A percentile compares a stretch with the other conserved stretches of the same genome.
Evolutionary conservation across 257 asterid species (phyloP).

Genomic region (Pogostemon cablin): DNA sequence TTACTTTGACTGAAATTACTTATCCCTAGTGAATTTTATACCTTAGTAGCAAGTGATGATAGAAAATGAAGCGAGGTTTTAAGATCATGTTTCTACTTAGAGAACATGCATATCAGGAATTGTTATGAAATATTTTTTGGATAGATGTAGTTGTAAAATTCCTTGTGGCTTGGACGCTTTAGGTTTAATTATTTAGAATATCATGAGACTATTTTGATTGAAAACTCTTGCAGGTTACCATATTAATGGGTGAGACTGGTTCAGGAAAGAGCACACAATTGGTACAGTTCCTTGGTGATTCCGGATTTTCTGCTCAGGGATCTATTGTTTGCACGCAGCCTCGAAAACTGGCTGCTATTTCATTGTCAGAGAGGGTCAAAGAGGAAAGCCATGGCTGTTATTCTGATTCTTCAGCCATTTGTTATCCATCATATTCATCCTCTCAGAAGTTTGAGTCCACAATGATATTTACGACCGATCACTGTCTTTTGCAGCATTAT

Average conservation of each 20-base stretch:
- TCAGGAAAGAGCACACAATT: slow-evolving; percentile 97
- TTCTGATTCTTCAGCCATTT: slow-evolving; percentile 47
- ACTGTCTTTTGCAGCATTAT: slow-evolving; percentile 85
- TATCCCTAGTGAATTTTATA: no score
- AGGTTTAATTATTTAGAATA: not conserved
- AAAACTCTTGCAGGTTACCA: slow-evolving; percentile 56
- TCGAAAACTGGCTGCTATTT: slow-evolving; percentile 87
- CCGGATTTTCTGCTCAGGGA: slow-evolving; percentile 57
- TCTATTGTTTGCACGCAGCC: slow-evolving; percentile 92
- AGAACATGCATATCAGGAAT: not conserved
- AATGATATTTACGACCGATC: slow-evolving; percentile 78
- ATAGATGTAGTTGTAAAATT: not conserved
- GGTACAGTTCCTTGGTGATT: slow-evolving; percentile 91
- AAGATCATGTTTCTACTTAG: slow-evolving; percentile 3
- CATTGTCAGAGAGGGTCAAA: slow-evolving; percentile 79
- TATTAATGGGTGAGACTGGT: slow-evolving; percentile 93
- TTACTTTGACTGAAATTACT: slow-evolving; percentile 1
- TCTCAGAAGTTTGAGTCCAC: slow-evolving; percentile 52
- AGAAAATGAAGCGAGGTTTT: not conserved
- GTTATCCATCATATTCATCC: slow-evolving; percentile 67
- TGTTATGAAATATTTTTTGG: not conserved
- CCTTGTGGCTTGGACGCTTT: slow-evolving; percentile 11
- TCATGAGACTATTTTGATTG: slow-evolving; percentile 17
- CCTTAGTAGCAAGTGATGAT: not conserved
- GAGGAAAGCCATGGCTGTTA: slow-evolving; percentile 77